Base-by-base conservation (phyloP, 345 rosid species). In the Aegle marmelos region DNA sequence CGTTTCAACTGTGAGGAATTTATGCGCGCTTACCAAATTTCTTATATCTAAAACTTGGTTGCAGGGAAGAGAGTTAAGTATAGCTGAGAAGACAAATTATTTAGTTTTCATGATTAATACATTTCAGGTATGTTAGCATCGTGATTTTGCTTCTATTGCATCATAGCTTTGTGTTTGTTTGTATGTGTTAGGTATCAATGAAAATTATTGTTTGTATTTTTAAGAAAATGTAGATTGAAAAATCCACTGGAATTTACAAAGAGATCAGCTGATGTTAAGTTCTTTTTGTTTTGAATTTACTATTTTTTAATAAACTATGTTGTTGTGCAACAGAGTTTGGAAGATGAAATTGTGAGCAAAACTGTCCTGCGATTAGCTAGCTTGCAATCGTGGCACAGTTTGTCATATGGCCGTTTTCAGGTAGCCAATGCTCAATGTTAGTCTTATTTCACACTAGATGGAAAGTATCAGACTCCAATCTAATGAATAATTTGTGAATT, bases 391-490 rank as follows among this genome's bases (percentile, higher is more conserved):
- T 96, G 98, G 99, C 91, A 90, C 83, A 87, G 97, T 82, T 90
- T 96, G 84, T 94, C 98, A 3, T 92, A 88, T 85, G 99, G 99
- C 73, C 97, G 97, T 78, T 94, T 96, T 84, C 98, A 92, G 98
- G 99, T 91, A 58, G 70, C 70, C 31, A 54, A 21, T 48, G 68
- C 76, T 67, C 36, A 36, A 16, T 71, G 39, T 72, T 57, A 57
- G 17, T 70, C 62, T 28, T 73, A 50, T 63, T 79, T 36, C 19
- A 30, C 31, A 60, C 45, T 78, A 17, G 36, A 74, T 73, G 31
- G 58, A 31, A 21, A 45, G 45, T 79, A 39, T 67, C 68, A 48
- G 73, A 34, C 53, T 76, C 66, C 73, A 37, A n/a, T 72, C 59
- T 24, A 31, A 14, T 76, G 60, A 59, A 36, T 78, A 63, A 33